Base-by-base conservation (phyloP, 2,329 filamentous ascomycete species). In the Didymella pinodella region DNA sequence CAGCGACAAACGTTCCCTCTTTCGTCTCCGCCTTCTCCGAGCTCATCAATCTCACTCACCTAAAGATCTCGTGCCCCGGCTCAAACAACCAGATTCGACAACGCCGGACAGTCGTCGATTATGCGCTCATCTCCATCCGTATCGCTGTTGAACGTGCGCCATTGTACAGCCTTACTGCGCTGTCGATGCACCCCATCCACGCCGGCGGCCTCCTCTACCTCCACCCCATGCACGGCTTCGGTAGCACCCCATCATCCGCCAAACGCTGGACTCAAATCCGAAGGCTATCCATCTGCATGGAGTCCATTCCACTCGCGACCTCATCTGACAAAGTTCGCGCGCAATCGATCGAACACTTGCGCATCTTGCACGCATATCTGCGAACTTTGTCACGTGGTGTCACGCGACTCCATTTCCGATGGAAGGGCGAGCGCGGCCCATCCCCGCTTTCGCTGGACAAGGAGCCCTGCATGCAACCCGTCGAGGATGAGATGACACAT, bases 81-180 rank as follows among this genome's bases (percentile, higher is more conserved):
- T 90, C 93, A 75, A 82, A 88, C 59, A 80, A 83, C 8, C 62
- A 73, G 36, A 88, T 92, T 74, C 83, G 89, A 44, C 92, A 93
- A 73, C 85, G 92, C 36, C 86, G 91, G 47, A 88, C 88, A 75
- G 87, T 89, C 48, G 91, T 96, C 59, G 93, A 96, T 82, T 96
- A 95, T 72, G 92, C 92, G 4, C 86, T 97, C 61, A 92, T 96
- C 73, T 95, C 91, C 64, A 80, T 96, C 54, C 89, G 92, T 64
- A 92, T 96, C 64, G 90, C 93, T 12, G 79, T 96, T 29, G 93
- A 96, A 79, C 85, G 89, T 53, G 86, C 88, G 10, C 86, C 88
- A 1, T 79, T 95, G 48, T 81, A 80, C 49, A 84, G 83, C 57
- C 84, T 97, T 14, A 81, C 83, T 63, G 89, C 88, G 60, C 82